Percentiles rank a stretch among this genome's conserved stretches.
These are phyloP conservation scores for Annulohypoxylon moriforme DNA, from an alignment of 495 filamentous ascomycete species.

Conservation along the genomic window DNA sequence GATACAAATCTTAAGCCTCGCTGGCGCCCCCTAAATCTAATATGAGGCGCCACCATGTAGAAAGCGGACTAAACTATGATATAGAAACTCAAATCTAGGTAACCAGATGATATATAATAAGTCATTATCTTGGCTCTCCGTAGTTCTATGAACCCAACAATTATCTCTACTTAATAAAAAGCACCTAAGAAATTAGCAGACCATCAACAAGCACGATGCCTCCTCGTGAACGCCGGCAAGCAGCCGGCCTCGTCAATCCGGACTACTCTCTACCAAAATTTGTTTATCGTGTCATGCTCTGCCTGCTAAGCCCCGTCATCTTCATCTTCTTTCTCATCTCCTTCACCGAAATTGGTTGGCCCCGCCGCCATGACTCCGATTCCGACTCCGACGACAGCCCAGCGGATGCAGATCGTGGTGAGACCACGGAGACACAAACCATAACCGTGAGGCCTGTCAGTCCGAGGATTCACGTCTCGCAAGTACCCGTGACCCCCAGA, in stretches of 20 bases:
- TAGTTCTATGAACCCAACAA: too few relatives aligned
- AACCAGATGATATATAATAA: background rate
- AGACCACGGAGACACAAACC: background rate
- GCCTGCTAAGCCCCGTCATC: too few relatives aligned
- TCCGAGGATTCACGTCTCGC: background rate
- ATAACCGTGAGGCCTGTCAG: background rate
- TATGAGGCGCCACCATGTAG: background rate
- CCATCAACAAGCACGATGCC: background rate
- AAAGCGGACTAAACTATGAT: background rate
- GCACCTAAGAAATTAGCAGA: background rate
- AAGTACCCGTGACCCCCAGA: background rate
- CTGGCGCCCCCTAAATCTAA: background rate
- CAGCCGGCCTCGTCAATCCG: too few relatives aligned
- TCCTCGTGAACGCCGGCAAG: too few relatives aligned
- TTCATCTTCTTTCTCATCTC: background rate
- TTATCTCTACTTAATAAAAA: background rate
- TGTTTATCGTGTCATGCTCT: too few relatives aligned
- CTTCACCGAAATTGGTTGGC: too few relatives aligned
- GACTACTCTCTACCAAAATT: too few relatives aligned
- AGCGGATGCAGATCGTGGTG: background rate
- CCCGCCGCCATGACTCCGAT: too few relatives aligned
- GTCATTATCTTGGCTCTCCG: background rate
- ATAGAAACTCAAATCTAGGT: background rate
- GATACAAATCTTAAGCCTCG: background rate
- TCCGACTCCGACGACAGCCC: background rate